Evolutionary conservation across 2,329 filamentous ascomycete genomes (phyloP), one percentile per base, ranked within the genome.

Genomic region (Colletotrichum higginsianum): DNA sequence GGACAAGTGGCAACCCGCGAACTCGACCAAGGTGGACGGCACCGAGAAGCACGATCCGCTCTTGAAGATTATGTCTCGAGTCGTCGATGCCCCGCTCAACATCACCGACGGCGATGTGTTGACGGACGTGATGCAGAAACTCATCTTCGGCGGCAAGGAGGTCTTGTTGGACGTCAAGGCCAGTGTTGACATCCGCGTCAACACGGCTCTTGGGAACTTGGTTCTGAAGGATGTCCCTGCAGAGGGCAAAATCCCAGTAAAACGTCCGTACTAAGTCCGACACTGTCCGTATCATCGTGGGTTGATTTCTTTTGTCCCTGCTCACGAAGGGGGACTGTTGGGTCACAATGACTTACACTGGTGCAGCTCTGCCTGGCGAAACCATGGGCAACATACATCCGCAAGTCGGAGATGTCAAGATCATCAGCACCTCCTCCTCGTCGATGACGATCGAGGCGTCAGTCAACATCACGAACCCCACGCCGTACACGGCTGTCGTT

Each of bases 381-480:
- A 83, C 84, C 18, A 75, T 90, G 57, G 81, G 80, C 60, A 80
- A 80, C 46, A 82, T 87, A 73, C 84, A 80, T 72, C 93, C 94
- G 18, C 88, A 91, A 76, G 85, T 98, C 69, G 90, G 90, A 67
- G 90, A 92, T 72, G 82, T 98, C 46, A 87, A 88, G 74, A 90
- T 98, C 67, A 79, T 93, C 50, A 90, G 93, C 67, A 97, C 95
- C 0, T 92, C 92, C 1, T 84, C 88, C 46, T 90, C 90, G 3
- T 93, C 93, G 4, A 85, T 98, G 57, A 90, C 88, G 23, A 83
- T 98, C 46, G 86, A 91, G 77, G 93, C 93, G 16, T 83, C 86
- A 49, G 87, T 97, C 77, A 97, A 96, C 78, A 87, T 98, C 72
- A 97, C 94, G 4, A 99, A 99, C 78, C 95, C 96, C 1, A 97